Conservation (phyloP, 2,329 filamentous ascomycete species). For the Phaeosphaeria sp. region DNA sequence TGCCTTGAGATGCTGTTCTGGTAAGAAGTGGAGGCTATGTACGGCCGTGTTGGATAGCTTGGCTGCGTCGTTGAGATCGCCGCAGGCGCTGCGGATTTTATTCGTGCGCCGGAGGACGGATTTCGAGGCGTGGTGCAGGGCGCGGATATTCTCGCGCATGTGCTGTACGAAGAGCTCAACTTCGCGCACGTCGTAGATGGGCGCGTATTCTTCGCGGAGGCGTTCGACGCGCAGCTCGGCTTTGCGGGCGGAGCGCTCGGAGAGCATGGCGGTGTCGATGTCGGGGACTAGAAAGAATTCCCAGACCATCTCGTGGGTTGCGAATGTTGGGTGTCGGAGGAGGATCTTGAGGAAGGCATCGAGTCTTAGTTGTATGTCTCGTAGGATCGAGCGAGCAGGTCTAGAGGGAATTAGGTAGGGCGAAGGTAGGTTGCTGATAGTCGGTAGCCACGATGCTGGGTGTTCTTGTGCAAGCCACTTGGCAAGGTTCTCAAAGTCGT, state of each 20-base stretch:
- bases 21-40: constrained; percentile 70
- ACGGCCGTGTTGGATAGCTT: constrained; percentile 59
- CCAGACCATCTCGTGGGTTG: constrained; percentile 97
- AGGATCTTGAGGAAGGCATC: constrained; percentile 89
- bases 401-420: constrained; percentile 94
- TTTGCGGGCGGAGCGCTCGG: constrained; percentile 85
- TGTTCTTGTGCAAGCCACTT: constrained; percentile 86
- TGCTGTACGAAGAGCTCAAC: constrained; percentile 93
- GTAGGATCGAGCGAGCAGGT: constrained; percentile 83
- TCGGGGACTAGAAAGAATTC: constrained; percentile 98
- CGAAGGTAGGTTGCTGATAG: constrained; percentile 76
- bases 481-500: constrained; percentile 90
- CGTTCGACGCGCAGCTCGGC: constrained; percentile 82
- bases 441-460: constrained; percentile 93
- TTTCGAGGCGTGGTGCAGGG: constrained; percentile 82
- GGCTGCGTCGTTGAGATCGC: constrained; percentile 74
- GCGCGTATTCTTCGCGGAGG: constrained; percentile 86
- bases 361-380: constrained; percentile 84
- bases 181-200: constrained; percentile 79
- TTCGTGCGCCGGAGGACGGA: constrained; percentile 83
- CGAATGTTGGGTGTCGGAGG: constrained; percentile 87
- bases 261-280: constrained; percentile 87
- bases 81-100: constrained; percentile 68
- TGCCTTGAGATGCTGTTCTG: constrained; percentile 70
- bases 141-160: constrained; percentile 86